These are phyloP conservation scores for Sechiopsis laciniata DNA, from an alignment of 306 rosid species.

Conservation along the genomic window DNA sequence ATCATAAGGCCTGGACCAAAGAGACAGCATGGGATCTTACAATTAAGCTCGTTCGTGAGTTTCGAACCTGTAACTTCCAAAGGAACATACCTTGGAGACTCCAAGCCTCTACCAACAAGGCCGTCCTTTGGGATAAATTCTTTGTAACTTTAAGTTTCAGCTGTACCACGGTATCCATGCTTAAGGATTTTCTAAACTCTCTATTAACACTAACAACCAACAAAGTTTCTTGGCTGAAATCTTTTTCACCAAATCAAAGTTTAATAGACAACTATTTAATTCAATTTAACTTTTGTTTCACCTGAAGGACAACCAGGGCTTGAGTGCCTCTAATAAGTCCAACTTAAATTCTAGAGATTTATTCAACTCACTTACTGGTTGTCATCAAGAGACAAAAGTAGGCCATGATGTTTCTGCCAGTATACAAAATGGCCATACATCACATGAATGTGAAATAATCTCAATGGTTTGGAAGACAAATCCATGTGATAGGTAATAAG, in stretches of 20 bases:
- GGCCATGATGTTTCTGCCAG: constrained; percentile 15
- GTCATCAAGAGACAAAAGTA: background rate
- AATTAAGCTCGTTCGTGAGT: no score
- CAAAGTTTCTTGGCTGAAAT: constrained; percentile 12
- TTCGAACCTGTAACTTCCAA: no score
- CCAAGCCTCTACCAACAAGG: no score
- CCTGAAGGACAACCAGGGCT: background rate
- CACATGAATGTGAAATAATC: background rate
- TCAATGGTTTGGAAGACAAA: constrained; percentile 18
- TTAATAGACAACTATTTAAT: background rate
- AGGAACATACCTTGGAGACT: no score
- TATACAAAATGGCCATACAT: background rate
- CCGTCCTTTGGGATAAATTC: background rate
- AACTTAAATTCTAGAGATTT: background rate
- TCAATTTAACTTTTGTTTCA: background rate
- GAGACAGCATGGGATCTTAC: no score
- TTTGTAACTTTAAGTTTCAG: background rate
- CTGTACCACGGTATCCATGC: background rate
- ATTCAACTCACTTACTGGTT: background rate
- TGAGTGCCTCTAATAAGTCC: background rate
- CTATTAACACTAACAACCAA: constrained; percentile 10
- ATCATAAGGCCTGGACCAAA: no score
- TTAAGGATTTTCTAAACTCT: background rate
- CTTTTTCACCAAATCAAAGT: background rate
- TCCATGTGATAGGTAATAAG: constrained; percentile 28